A percentile compares a stretch with the other conserved stretches of the same genome.
These are phyloP conservation scores for Sporothrix humicola DNA, from an alignment of 2,329 filamentous ascomycete genomes.

Conservation along the genomic window DNA sequence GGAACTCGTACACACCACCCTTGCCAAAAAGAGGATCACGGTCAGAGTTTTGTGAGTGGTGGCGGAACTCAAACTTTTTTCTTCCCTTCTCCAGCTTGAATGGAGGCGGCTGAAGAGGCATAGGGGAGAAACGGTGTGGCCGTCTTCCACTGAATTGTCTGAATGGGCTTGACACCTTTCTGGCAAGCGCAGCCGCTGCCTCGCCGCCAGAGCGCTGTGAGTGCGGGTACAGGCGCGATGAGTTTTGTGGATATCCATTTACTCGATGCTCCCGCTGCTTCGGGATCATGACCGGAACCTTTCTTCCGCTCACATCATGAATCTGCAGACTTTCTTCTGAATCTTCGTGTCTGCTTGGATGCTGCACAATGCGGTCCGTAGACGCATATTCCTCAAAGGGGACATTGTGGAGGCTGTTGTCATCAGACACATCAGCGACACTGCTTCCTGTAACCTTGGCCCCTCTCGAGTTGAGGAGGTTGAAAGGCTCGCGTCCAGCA, in stretches of 20 bases:
- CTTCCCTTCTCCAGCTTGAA: slow-evolving; percentile 25
- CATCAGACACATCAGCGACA: slow-evolving; percentile 54
- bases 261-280: slow-evolving; percentile 44
- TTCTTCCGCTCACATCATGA: slow-evolving; percentile 38
- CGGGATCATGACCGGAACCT: slow-evolving; percentile 42
- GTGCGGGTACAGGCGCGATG: slow-evolving; percentile 36
- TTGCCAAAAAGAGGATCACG: not conserved
- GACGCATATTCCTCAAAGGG: slow-evolving; percentile 40
- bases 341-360: slow-evolving; percentile 35
- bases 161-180: slow-evolving; percentile 35
- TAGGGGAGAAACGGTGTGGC: slow-evolving; percentile 30
- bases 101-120: slow-evolving; percentile 22
- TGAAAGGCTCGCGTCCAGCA: not conserved
- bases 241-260: slow-evolving; percentile 43
- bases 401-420: slow-evolving; percentile 33
- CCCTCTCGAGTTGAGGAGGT: slow-evolving; percentile 29
- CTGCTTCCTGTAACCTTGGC: slow-evolving; percentile 48
- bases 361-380: slow-evolving; percentile 42
- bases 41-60: slow-evolving; percentile 31
- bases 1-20: slow-evolving; percentile 27
- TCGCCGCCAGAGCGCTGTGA: slow-evolving; percentile 26
- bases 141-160: slow-evolving; percentile 28
- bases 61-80: slow-evolving; percentile 36
- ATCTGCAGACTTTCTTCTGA: slow-evolving; percentile 36
- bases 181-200: slow-evolving; percentile 10